These are phyloP conservation scores for Pistacia atlantica DNA, from an alignment of 345 rosid genomes.

Conservation along the genomic window DNA sequence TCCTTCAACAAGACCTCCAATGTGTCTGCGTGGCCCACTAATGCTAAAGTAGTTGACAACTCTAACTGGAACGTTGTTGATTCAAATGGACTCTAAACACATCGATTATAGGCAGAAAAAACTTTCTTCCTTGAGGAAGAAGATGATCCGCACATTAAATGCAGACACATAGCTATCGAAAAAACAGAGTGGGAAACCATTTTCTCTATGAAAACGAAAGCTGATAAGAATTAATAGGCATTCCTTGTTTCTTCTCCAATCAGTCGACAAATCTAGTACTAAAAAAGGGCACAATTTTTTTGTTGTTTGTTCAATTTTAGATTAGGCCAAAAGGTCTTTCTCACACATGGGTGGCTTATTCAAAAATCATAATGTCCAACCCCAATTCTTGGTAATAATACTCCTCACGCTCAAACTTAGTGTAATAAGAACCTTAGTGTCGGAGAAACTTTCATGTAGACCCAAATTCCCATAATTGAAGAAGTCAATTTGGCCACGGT, in stretches of 20 bases:
- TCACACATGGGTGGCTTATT: not conserved
- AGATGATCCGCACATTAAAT: not conserved
- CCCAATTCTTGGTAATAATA: not conserved
- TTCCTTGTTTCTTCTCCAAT: not conserved
- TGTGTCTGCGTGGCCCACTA: too few relatives aligned
- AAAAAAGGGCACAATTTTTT: not conserved
- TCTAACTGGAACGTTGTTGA: too few relatives aligned
- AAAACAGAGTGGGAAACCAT: not conserved
- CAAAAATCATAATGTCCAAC: not conserved
- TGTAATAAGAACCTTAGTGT: not conserved
- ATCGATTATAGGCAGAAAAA: not conserved
- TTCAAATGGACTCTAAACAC: too few relatives aligned
- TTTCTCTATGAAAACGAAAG: not conserved
- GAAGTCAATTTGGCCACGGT: slow-evolving; percentile 14
- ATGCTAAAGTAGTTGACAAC: too few relatives aligned
- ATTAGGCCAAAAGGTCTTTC: not conserved
- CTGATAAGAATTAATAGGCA: not conserved
- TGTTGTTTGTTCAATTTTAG: not conserved
- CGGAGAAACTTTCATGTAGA: not conserved
- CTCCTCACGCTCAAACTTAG: not conserved
- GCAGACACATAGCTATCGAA: not conserved
- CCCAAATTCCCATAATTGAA: slow-evolving; percentile 20
- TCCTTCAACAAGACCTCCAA: too few relatives aligned
- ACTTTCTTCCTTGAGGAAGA: not conserved
- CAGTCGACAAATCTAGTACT: not conserved